Conservation (phyloP, 768 basidiomycete genomes). For the Hypholoma sublateritium region DNA sequence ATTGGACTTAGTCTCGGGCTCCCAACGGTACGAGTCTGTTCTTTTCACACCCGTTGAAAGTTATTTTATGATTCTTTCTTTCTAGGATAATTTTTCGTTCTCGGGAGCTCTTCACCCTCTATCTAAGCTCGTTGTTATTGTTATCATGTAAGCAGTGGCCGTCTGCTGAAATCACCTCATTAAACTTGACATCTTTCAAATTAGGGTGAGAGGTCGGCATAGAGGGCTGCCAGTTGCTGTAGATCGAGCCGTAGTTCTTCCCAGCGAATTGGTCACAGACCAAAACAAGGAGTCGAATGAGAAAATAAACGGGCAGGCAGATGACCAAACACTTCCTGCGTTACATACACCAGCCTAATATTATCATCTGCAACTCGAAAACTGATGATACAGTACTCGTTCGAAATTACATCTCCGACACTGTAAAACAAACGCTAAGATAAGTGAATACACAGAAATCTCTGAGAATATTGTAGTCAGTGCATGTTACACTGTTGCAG, state of each 20-base stretch:
- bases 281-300: not conserved
- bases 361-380: too few relatives aligned
- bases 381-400: too few relatives aligned
- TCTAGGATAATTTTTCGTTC: conserved; percentile 60
- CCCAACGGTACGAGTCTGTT: conserved; percentile 33
- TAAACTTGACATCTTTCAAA: not conserved
- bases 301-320: too few relatives aligned
- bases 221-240: conserved; percentile 69
- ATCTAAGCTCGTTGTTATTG: conserved; percentile 70
- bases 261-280: conserved; percentile 30
- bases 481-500: too few relatives aligned
- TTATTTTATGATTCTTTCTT: not conserved
- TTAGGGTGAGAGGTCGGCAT: conserved; percentile 68
- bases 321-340: too few relatives aligned
- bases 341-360: too few relatives aligned
- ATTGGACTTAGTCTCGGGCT: conserved; percentile 73
- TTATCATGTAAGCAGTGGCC: conserved; percentile 57
- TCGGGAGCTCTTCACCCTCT: conserved; percentile 59
- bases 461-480: too few relatives aligned
- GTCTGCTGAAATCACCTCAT: not conserved
- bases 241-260: conserved; percentile 52
- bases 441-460: too few relatives aligned
- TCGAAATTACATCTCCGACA: too few relatives aligned
- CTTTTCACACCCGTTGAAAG: not conserved
- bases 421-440: too few relatives aligned